Evolutionary conservation across 495 filamentous ascomycete genomes (phyloP).

Genomic region (Xylaria venustula): DNA sequence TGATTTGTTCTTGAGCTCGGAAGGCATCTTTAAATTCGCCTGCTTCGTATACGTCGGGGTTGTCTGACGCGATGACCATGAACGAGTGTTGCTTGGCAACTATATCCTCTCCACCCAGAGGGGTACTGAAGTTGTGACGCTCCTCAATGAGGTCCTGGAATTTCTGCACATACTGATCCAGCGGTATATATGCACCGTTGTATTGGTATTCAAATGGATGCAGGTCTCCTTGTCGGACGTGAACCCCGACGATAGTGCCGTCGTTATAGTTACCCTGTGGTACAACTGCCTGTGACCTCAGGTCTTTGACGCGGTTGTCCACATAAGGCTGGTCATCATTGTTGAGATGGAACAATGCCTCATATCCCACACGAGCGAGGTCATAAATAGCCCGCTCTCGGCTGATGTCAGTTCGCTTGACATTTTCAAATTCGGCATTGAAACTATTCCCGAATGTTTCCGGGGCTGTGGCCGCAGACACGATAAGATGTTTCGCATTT

Average conservation of each 20-base stretch:
- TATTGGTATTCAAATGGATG: conserved; percentile 68
- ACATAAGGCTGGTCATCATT: conserved; percentile 58
- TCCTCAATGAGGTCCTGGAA: conserved; percentile 44
- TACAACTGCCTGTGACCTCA: conserved; percentile 44
- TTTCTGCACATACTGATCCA: conserved; percentile 55
- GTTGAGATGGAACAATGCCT: conserved; percentile 61
- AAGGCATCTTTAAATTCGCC: conserved; percentile 50
- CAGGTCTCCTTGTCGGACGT: conserved; percentile 71
- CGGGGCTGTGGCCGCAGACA: conserved; percentile 59
- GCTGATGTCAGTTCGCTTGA: conserved; percentile 42
- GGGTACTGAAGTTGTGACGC: conserved; percentile 32
- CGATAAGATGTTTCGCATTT: conserved; percentile 63
- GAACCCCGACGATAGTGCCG: conserved; percentile 59
- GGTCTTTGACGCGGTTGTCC: conserved; percentile 43
- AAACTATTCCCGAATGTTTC: conserved; percentile 59
- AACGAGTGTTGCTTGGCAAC: conserved; percentile 39
- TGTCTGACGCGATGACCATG: conserved; percentile 67
- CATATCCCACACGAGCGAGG: conserved; percentile 61
- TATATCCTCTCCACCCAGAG: conserved; percentile 28
- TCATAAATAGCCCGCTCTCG: conserved; percentile 56
- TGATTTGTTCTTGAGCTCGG: conserved; percentile 64
- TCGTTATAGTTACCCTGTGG: conserved; percentile 34
- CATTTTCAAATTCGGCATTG: conserved; percentile 47
- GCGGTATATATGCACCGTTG: conserved; percentile 64
- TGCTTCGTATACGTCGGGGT: conserved; percentile 62